Conservation (phyloP, 2,329 filamentous ascomycete species). For the Aschersonia sp. region DNA sequence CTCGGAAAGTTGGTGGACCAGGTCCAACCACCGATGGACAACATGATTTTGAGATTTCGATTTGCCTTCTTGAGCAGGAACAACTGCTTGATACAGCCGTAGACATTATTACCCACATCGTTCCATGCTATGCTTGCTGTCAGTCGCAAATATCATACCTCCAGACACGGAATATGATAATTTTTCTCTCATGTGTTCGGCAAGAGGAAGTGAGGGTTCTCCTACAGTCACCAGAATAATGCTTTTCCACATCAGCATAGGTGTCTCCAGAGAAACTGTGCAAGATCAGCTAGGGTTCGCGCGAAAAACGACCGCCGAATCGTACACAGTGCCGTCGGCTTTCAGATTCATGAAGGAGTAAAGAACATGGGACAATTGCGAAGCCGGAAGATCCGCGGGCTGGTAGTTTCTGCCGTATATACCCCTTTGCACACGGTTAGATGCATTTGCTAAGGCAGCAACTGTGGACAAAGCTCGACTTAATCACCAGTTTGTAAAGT, state of each 20-base stretch:
- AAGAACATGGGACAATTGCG: constrained; percentile 62
- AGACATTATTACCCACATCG: constrained; percentile 54
- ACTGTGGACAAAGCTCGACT: background rate
- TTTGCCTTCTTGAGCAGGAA: constrained; percentile 64
- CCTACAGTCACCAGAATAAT: constrained; percentile 52
- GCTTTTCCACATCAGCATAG: constrained; percentile 59
- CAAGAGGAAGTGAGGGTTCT: background rate
- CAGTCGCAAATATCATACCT: too few species aligned
- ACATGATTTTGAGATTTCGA: constrained; percentile 60
- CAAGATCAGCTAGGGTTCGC: background rate
- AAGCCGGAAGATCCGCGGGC: constrained; percentile 52
- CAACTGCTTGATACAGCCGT: constrained; percentile 70
- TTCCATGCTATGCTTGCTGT: constrained; percentile 31
- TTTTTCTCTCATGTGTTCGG: too few species aligned
- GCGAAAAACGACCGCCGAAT: background rate
- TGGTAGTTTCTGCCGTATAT: constrained; percentile 65
- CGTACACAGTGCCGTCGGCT: constrained; percentile 56
- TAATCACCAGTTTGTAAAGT: constrained; percentile 33
- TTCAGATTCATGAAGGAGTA: constrained; percentile 70
- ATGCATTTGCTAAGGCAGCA: background rate
- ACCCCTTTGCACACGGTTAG: constrained; percentile 27
- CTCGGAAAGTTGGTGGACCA: constrained; percentile 63
- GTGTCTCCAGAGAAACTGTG: constrained; percentile 46
- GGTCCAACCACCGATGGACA: constrained; percentile 78
- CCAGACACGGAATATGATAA: too few species aligned